Base-by-base conservation (phyloP, 192 early-diverging fungal species). In the Radiomyces spectabilis region DNA sequence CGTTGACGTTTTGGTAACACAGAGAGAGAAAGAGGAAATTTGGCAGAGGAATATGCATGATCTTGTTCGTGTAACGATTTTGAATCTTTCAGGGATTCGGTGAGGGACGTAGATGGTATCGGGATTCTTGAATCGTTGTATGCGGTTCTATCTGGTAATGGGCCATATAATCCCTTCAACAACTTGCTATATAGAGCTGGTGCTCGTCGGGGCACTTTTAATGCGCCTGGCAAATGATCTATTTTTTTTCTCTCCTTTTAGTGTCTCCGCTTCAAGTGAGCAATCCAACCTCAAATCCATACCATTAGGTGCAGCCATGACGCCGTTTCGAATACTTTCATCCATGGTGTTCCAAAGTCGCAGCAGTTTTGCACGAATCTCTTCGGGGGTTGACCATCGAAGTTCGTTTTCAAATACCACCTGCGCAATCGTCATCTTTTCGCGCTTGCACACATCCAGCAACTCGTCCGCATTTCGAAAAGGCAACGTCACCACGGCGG, bases 271-370 rank as follows among this genome's bases (percentile, higher is more conserved):
- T n/a, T n/a, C n/a, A n/a, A n/a, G n/a, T n/a, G n/a, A n/a, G n/a
- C n/a, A n/a, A n/a, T n/a, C n/a, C n/a, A n/a, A n/a, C n/a, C n/a
- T n/a, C n/a, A n/a, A n/a, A n/a, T n/a, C n/a, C n/a, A n/a, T 59
- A 59, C 56, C 63, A 44, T 37, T 34, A 33, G 55, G 51, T 25
- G 50, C 65, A 1, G 84, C 83, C 30, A 86, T 67, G 41, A 83
- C 84, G 27, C 87, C 87, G 26, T 85, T 82, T 57, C 76, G 76
- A 51, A 90, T 90, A 37, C 82, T 84, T 61, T 90, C 76, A 68
- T 95, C 85, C 94, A 97, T 97, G 24, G 90, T 88, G 38, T 85
- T 75, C 94, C 94, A 97, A 51, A 97, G 88, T 16, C 73, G 73
- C 53, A 84, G 72, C 1, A 87, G 79, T 63, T 84, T 71, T 53